These are phyloP conservation scores for Hericium alpestre DNA, from an alignment of 768 basidiomycete species.

Conservation along the genomic window DNA sequence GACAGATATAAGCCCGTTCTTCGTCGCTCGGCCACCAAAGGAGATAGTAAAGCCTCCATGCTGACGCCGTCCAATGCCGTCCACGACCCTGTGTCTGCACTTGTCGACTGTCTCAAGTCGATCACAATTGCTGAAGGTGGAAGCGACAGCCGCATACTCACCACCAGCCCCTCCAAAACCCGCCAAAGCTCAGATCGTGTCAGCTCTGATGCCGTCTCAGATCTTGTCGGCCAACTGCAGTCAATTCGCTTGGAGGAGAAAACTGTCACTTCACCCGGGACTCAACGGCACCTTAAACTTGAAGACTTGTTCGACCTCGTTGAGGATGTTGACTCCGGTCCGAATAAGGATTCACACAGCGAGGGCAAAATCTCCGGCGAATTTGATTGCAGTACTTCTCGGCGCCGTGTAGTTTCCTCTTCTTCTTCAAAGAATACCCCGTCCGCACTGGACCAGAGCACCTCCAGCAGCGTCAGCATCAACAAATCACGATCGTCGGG, in stretches of 20 bases:
- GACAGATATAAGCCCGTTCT: background rate
- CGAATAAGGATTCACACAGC: background rate
- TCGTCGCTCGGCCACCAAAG: background rate
- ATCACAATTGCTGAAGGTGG: background rate
- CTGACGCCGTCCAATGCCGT: background rate
- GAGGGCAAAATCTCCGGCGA: background rate
- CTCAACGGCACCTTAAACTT: background rate
- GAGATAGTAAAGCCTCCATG: background rate
- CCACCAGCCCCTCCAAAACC: too few species aligned
- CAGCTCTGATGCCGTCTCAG: background rate
- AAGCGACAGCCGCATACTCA: too few species aligned
- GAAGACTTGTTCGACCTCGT: background rate
- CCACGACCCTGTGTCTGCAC: background rate
- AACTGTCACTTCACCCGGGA: background rate
- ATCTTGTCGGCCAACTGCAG: background rate
- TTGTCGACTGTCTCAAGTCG: background rate
- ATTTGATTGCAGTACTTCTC: background rate
- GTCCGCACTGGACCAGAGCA: background rate
- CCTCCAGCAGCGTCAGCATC: background rate
- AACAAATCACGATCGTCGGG: background rate
- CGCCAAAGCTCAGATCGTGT: too few species aligned
- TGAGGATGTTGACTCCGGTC: background rate
- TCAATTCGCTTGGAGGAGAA: background rate
- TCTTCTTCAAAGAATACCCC: background rate
- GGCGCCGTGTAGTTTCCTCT: background rate